These are phyloP conservation scores for Rhodomyrtus tomentosa DNA, from an alignment of 345 rosid genomes.

Conservation along the genomic window DNA sequence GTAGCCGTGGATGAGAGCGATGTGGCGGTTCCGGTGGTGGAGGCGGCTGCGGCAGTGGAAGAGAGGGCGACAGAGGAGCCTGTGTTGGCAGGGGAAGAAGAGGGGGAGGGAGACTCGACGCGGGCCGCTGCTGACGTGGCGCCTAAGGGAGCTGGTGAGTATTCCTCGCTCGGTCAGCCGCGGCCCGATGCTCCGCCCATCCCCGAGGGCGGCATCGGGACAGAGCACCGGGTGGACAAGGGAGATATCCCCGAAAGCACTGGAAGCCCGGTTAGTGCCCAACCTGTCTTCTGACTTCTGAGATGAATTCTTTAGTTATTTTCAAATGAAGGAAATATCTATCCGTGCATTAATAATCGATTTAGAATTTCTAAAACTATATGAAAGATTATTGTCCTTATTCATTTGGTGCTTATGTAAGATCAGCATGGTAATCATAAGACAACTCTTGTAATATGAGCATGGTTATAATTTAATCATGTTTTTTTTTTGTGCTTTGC, in stretches of 20 bases:
- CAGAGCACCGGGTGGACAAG: background rate
- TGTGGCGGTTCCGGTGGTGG: background rate
- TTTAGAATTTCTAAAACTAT: background rate
- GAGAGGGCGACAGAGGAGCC: background rate
- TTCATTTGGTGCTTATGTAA: no score
- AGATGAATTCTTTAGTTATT: background rate
- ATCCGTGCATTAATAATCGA: background rate
- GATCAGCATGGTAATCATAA: background rate
- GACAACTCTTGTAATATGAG: background rate
- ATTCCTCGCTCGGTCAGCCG: background rate
- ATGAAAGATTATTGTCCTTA: no score
- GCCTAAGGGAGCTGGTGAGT: background rate
- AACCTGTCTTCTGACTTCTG: no score
- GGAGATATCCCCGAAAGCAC: constrained; percentile 14
- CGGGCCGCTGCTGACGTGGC: background rate
- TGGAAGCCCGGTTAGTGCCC: constrained; percentile 29
- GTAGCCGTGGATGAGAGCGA: background rate
- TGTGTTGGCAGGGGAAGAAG: background rate
- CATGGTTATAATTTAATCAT: background rate
- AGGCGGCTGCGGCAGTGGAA: background rate
- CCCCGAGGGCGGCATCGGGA: background rate
- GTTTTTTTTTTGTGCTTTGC: background rate
- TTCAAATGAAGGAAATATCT: background rate
- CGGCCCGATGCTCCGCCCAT: background rate
- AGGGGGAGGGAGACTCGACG: background rate